Evolutionary conservation across 164 flowering plant genomes (phyloP).

Genomic region (Piper betle): DNA sequence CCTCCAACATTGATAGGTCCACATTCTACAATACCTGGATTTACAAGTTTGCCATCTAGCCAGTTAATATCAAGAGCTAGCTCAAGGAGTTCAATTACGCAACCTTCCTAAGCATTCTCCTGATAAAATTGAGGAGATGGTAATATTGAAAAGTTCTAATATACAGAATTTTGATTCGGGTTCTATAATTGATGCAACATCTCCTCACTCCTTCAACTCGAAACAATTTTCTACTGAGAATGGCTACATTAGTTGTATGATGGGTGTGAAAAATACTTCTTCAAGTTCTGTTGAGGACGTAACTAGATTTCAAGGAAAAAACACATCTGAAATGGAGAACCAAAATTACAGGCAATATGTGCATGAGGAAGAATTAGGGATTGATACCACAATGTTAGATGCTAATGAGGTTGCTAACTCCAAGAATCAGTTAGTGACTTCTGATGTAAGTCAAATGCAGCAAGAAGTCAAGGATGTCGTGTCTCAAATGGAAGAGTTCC

Average conservation of each 20-base stretch:
- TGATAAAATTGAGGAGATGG: slow-evolving; percentile 5
- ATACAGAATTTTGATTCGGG: slow-evolving; percentile 10
- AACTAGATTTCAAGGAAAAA: slow-evolving; percentile 15
- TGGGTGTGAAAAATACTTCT: slow-evolving; percentile 2
- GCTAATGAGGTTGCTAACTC: slow-evolving; percentile 7
- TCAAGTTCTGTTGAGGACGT: slow-evolving; percentile 11
- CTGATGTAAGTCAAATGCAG: slow-evolving; percentile 27
- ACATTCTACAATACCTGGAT: slow-evolving; percentile 82
- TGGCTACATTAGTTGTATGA: slow-evolving; percentile 2
- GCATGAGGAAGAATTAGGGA: slow-evolving; percentile 8
- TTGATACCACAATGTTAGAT: slow-evolving; percentile 11
- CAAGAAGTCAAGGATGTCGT: slow-evolving; percentile 28
- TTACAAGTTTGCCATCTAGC: slow-evolving; percentile 25
- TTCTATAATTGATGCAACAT: slow-evolving; percentile 12
- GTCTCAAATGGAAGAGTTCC: slow-evolving; percentile 65
- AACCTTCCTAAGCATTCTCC: slow-evolving; percentile 8
- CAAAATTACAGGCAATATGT: slow-evolving; percentile 4
- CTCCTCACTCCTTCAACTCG: background rate
- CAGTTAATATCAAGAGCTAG: slow-evolving; percentile 28
- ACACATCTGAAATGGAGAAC: slow-evolving; percentile 6
- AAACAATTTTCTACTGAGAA: slow-evolving; percentile 4
- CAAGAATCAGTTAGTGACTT: slow-evolving; percentile 13
- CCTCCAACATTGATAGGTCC: slow-evolving; percentile 59
- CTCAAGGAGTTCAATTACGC: slow-evolving; percentile 16
- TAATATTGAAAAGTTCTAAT: slow-evolving; percentile 13